A percentile compares a stretch with the other conserved stretches of the same genome.
phyloP scores from a whole-genome alignment of 306 rosid genomes.

The Vigna angularis region DNA sequence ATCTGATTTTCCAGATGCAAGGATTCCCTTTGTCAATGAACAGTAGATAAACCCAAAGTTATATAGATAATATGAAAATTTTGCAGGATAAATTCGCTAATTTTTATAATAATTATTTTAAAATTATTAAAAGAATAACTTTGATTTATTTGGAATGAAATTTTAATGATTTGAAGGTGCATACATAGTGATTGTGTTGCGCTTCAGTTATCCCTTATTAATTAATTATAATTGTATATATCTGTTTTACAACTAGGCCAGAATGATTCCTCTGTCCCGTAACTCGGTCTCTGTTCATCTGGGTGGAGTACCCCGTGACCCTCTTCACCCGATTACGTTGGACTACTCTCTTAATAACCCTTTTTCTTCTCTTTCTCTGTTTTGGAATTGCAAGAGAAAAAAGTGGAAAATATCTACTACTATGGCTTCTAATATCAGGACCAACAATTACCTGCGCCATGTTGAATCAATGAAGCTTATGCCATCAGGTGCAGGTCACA shows the following conservation, averaged over 20 bases:
- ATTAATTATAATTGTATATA: background rate
- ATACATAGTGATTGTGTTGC: background rate
- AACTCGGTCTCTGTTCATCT: conserved; percentile 11
- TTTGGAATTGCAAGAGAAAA: conserved; percentile 25
- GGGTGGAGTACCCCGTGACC: background rate
- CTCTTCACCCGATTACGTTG: background rate
- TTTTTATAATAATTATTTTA: too few relatives aligned
- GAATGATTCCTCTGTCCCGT: conserved; percentile 29
- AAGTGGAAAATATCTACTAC: conserved; percentile 25
- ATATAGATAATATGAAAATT: too few relatives aligned
- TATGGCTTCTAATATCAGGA: conserved; percentile 51
- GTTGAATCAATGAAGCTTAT: conserved; percentile 60
- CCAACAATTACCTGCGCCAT: conserved; percentile 55
- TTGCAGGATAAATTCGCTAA: background rate
- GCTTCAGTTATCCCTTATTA: background rate
- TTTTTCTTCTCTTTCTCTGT: conserved; percentile 1
- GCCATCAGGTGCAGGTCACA: conserved; percentile 66
- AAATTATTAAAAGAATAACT: too few relatives aligned
- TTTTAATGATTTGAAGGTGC: too few relatives aligned
- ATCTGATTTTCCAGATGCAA: too few relatives aligned
- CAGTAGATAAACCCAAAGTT: too few relatives aligned
- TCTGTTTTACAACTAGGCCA: conserved; percentile 1
- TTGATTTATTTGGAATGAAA: background rate
- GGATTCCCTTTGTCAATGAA: too few relatives aligned
- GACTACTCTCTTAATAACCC: background rate